Evolutionary conservation across 345 rosid genomes (phyloP), one percentile per base, ranked within the genome.

Genomic region (Erodium maritimum): DNA sequence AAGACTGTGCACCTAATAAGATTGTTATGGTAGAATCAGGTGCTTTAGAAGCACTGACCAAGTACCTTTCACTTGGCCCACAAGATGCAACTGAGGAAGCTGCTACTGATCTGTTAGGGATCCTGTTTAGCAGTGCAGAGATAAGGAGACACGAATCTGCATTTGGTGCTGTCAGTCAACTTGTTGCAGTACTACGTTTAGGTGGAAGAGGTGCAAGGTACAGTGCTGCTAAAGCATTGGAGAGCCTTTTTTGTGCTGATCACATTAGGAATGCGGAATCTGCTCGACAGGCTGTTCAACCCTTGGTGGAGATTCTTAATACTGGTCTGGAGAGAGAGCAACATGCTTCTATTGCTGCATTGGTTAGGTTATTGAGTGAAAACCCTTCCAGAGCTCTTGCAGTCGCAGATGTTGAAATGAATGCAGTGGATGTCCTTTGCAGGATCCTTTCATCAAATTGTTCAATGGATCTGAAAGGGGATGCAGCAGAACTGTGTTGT

Each of bases 1-100:
- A 82, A 67, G 99, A 90, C 67, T 86, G 93, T 68, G 81, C 88
- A 18, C 75, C 95, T 21, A 94, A 94, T 74, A 85, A 82, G 83
- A 82, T 79, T 71, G 82, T 84, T 55, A 94, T 94, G 99, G 95
- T 94, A 48, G 99, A 94, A 76, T 87, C 96, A 33, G 99, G 99
- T 52, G 96, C 87, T 66, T 74, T 94, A 23, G 99, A 94, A 79
- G 99, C 82, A 29, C 79, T 94, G 57, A 87, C 96, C 9, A 94
- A 87, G 80, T 94, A 90, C 73, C 96, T 94, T 68, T 94, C 99
- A 37, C 95, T 94, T 60, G 95, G 99, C 54, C 99, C 95, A 61
- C 95, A 86, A 73, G 99, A 94, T 71, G 95, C 87, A 58, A 90
- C 96, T 22, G 99, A 94, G 66, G 97, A 94, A 82, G 99, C 99